These are phyloP conservation scores for Penicillium daleae DNA, from an alignment of 495 filamentous ascomycete species.

Conservation along the genomic window DNA sequence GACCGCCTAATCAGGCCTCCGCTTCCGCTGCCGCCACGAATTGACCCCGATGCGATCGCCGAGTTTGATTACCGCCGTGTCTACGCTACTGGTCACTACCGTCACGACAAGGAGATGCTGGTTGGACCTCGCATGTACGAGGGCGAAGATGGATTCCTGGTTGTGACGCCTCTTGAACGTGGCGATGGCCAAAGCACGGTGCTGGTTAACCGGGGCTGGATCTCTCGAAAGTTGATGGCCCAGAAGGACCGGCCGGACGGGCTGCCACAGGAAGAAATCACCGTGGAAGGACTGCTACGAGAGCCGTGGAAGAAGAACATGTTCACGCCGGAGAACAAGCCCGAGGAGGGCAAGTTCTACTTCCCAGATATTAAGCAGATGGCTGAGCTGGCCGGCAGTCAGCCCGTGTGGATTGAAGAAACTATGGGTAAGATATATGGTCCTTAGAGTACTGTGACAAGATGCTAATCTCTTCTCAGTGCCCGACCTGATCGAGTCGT, in stretches of 20 bases:
- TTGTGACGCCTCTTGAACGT: constrained; percentile 88
- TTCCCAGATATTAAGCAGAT: constrained; percentile 94
- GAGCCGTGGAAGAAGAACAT: constrained; percentile 96
- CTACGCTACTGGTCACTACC: constrained; percentile 69
- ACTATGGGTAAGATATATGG: constrained; percentile 72
- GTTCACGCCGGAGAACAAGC: constrained; percentile 90
- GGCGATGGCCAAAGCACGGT: constrained; percentile 65
- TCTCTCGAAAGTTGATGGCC: constrained; percentile 67
- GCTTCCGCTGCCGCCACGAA: constrained; percentile 78
- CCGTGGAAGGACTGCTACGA: constrained; percentile 80
- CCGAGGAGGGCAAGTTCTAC: constrained; percentile 83
- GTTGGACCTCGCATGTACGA: constrained; percentile 88
- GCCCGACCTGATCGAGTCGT: constrained; percentile 72
- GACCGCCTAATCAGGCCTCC: constrained; percentile 86
- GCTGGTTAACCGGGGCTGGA: constrained; percentile 89
- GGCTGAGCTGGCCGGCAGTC: constrained; percentile 81
- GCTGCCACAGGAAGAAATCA: constrained; percentile 67
- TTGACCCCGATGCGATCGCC: constrained; percentile 76
- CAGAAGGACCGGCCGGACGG: constrained; percentile 63
- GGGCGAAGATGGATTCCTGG: constrained; percentile 85
- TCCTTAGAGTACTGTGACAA: constrained; percentile 2
- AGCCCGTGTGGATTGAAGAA: constrained; percentile 93
- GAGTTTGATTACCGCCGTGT: constrained; percentile 95
- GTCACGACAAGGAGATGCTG: constrained; percentile 95
- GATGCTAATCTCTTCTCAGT: constrained; percentile 50